These are phyloP conservation scores for Ganoderma sinense DNA, from an alignment of 1,284 basidiomycete genomes.

Conservation along the genomic window DNA sequence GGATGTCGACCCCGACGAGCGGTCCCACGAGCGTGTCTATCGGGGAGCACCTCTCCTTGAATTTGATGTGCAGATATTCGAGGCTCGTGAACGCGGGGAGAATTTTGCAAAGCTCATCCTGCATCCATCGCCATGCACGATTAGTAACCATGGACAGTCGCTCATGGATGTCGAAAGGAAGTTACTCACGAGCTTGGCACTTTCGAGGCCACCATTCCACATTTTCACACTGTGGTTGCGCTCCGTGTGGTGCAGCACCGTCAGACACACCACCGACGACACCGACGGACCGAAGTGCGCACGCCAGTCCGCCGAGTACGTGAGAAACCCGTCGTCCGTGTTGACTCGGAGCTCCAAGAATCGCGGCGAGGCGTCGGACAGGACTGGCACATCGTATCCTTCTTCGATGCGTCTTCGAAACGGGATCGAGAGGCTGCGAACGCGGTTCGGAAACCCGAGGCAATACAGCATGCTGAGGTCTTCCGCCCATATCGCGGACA, in stretches of 20 bases:
- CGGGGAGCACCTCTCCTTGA: background rate
- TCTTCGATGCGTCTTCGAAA: background rate
- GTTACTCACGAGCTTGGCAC: background rate
- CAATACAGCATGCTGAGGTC: background rate
- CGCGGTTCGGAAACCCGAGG: background rate
- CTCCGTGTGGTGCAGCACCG: background rate
- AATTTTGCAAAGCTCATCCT: background rate
- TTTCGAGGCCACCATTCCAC: background rate
- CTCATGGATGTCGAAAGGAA: background rate
- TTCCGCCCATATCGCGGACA: background rate
- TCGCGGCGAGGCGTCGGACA: background rate
- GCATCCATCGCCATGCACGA: background rate
- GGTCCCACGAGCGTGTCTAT: background rate
- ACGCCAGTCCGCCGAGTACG: background rate
- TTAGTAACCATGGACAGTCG: background rate
- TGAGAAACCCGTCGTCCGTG: background rate
- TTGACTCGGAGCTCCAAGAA: background rate
- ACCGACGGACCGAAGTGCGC: background rate
- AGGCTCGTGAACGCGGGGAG: background rate
- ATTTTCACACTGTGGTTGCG: background rate
- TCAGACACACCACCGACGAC: background rate
- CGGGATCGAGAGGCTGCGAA: background rate
- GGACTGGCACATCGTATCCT: background rate
- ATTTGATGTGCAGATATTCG: background rate
- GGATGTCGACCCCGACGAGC: background rate